phyloP scores from a whole-genome alignment of 148 eudicot species.

The Suaeda aralocaspica region DNA sequence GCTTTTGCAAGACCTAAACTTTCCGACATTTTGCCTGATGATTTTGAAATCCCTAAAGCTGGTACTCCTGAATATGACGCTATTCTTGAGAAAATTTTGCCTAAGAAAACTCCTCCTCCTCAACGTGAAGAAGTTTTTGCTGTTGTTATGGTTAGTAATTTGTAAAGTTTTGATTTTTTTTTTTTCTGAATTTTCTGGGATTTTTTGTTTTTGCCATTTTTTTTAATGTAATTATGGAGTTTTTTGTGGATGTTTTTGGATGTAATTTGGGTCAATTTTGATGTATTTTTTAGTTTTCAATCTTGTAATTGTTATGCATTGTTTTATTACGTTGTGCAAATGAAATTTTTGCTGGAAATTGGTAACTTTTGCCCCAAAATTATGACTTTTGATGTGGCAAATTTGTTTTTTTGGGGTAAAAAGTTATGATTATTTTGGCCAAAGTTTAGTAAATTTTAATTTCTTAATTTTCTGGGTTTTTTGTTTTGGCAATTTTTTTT shows the following conservation, averaged over 20 bases:
- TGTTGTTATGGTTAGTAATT: conserved; percentile 67
- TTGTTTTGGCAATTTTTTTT: no score
- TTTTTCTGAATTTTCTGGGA: not conserved
- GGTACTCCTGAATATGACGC: conserved; percentile 26
- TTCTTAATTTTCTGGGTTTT: no score
- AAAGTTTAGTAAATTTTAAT: no score
- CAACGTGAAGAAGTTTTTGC: conserved; percentile 75
- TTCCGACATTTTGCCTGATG: conserved; percentile 13
- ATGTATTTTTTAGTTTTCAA: not conserved
- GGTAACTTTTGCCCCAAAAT: no score
- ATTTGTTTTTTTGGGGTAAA: no score
- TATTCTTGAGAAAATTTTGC: conserved; percentile 13
- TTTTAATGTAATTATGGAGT: not conserved
- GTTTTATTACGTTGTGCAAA: not conserved
- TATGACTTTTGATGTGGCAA: no score
- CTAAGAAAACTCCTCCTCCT: conserved; percentile 31
- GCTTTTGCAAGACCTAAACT: not conserved
- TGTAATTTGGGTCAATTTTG: not conserved
- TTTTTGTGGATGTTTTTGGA: not conserved
- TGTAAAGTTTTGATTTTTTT: no score
- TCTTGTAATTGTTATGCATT: not conserved
- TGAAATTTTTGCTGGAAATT: no score
- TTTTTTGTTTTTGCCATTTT: not conserved
- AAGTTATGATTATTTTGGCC: no score
- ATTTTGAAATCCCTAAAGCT: conserved; percentile 10